Percentiles rank a stretch among this genome's conserved stretches.
Conservation (phyloP, 2,329 filamentous ascomycete species). For the Diaporthe capsici region DNA sequence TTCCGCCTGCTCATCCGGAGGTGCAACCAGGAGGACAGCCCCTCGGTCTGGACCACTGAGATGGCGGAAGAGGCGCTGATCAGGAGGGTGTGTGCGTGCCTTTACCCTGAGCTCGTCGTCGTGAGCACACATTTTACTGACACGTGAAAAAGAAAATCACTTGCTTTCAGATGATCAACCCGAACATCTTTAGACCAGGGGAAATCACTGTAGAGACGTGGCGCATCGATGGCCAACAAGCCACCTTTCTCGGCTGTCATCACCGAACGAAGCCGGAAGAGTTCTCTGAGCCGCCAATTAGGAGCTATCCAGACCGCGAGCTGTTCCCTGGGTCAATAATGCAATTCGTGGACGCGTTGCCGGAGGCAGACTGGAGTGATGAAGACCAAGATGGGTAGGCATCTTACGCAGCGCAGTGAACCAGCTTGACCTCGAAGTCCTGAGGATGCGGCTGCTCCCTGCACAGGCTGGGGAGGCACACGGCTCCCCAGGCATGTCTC, state of each 20-base stretch:
- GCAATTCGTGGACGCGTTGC: slow-evolving; percentile 36
- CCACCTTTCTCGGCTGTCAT: slow-evolving; percentile 10
- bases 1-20: slow-evolving; percentile 51
- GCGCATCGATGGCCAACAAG: slow-evolving; percentile 34
- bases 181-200: slow-evolving; percentile 32
- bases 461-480: background rate
- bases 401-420: background rate
- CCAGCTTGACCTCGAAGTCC: background rate
- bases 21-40: slow-evolving; percentile 38
- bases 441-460: too few species aligned
- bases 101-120: background rate
- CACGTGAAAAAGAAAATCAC: slow-evolving; percentile 31
- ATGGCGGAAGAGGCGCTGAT: background rate
- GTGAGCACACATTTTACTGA: background rate
- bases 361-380: slow-evolving; percentile 13
- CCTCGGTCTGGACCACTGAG: background rate
- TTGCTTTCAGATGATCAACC: slow-evolving; percentile 4
- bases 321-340: slow-evolving; percentile 42
- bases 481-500: too few species aligned
- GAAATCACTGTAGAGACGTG: slow-evolving; percentile 35
- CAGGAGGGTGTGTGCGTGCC: slow-evolving; percentile 19
- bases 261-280: background rate
- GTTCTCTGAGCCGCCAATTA: background rate
- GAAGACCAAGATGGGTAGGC: background rate
- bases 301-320: slow-evolving; percentile 38